A percentile compares a stretch with the other conserved stretches of the same genome.
Evolutionary conservation across 225 moss, liverwort and hornwort species (phyloP).

Genomic region (Marchantia polymorpha): DNA sequence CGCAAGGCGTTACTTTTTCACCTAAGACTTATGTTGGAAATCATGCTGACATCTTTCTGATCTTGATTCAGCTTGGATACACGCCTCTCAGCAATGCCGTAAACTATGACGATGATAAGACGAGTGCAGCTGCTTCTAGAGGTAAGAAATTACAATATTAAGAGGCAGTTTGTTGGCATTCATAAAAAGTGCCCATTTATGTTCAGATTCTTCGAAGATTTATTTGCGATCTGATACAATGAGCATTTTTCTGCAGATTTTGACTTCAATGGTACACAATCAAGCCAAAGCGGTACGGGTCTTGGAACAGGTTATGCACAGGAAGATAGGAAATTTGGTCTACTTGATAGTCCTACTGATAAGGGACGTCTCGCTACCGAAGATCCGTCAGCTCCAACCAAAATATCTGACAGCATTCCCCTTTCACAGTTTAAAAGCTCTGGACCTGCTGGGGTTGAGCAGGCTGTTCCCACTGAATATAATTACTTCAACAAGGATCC

Average conservation of each 20-base stretch:
- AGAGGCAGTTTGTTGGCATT: background rate
- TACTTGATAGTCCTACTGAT: background rate
- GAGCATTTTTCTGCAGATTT: background rate
- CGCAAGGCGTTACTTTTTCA: background rate
- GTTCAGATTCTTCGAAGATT: no score
- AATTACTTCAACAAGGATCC: constrained; percentile 30
- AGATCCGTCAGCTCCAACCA: constrained; percentile 9
- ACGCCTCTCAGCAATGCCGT: background rate
- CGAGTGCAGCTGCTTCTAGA: background rate
- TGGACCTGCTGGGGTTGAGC: constrained; percentile 18
- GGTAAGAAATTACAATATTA: background rate
- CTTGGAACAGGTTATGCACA: background rate
- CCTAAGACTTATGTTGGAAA: background rate
- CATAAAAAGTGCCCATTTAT: no score
- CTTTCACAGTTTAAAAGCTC: constrained; percentile 14
- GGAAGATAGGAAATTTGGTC: constrained; percentile 1
- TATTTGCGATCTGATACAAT: no score
- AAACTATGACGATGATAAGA: background rate
- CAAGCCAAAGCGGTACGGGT: background rate
- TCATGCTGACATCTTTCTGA: background rate
- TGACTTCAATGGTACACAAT: background rate
- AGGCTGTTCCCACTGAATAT: constrained; percentile 36
- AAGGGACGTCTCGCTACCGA: background rate
- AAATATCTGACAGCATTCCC: background rate
- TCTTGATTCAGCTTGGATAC: background rate